Evolutionary conservation across 2,329 filamentous ascomycete species (phyloP), one percentile per base, ranked within the genome.

Genomic region (Fonsecaea monophora): DNA sequence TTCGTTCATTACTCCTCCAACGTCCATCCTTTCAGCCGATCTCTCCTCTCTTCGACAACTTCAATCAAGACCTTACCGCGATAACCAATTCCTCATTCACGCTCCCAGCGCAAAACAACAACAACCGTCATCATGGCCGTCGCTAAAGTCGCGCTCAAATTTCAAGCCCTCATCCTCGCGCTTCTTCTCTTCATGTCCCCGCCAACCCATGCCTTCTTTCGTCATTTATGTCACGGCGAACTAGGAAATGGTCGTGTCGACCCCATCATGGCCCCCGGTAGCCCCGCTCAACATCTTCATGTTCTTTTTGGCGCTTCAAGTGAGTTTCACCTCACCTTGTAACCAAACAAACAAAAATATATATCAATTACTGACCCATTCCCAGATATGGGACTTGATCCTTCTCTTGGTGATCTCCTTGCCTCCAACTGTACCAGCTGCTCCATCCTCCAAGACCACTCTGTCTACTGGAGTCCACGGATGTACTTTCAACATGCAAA

Each of bases 391-490:
- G 82, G 82, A 58, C 80, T 86, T 69, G 81, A 77, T n/a, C 80
- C 89, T 13, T 82, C 79, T 18, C 48, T 87, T 83, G 71, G 80
- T 0, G 81, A 86, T 48, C 84, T 97, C 13, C 74, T 83, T 4
- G 77, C 74, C 15, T 88, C 85, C 54, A 81, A 87, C 70, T 97
- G 93, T 80, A 95, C 92, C 1, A 94, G 92, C 10, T 96, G 92
- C 77, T 87, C 85, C 64, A 90, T 96, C 50, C 87, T 83, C 42
- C 84, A 94, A 79, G 93, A 97, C 80, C 90, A 89, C 80, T 96
- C 92, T n/a, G 89, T 88, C 37, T 97, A 97, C 81, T 97, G 92
- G 92, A 87, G 88, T 60, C 93, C 93, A 0, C 80, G 86, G 1
- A 76, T 96, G 70, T 94, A 94, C 81, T 97, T 96, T 78, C 79